Base-by-base conservation (phyloP, 2,329 filamentous ascomycete genomes). In the Samsoniella hepiali region DNA sequence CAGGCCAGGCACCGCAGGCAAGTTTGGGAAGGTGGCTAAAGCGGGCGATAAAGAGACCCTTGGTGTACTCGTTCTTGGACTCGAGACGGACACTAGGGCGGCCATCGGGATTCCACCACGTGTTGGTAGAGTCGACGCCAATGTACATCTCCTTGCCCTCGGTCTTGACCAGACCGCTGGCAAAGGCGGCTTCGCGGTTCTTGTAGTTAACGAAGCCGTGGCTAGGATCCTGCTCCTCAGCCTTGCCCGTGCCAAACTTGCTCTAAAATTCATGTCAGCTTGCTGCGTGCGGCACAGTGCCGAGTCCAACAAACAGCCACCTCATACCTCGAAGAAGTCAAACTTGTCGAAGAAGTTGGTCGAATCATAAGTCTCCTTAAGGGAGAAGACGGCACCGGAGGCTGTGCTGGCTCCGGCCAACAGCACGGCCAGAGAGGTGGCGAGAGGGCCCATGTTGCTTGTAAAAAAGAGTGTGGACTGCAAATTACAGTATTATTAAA, bases 1-100 rank as follows among this genome's bases (percentile, higher is more conserved):
- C 87, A 6, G 89, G 89, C 89, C 89, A 91, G 7, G 82, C 81
- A 47, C 89, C 89, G 68, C 89, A 91, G 51, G 79, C 77, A 4
- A 82, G 79, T 55, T 77, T 79, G n/a, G 89, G 88, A 76, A 91
- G 85, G 68, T 91, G 87, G 5, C 77, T 78, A 63, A 91, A 82
- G 70, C 90, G 86, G 51, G 88, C 78, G 45, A 92, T 84, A 68
- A 92, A 81, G 34, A 92, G 82, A 6, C 87, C 89, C 56, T 85
- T 79, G 61, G 79, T 83, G 74, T 88, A 92, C 3, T 75, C 72
- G 42, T 81, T 79, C 63, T 81, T 85, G 70, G 86, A 89, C 64
- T 85, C 82, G 10, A 93, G 71, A n/a, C 89, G 82, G 32, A 92
- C 84, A 67, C 85, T 89, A 59, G 74, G 74, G 13, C 82, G 75